Conservation (phyloP, 176 grass and related monocot species). For the Carex parvula region DNA sequence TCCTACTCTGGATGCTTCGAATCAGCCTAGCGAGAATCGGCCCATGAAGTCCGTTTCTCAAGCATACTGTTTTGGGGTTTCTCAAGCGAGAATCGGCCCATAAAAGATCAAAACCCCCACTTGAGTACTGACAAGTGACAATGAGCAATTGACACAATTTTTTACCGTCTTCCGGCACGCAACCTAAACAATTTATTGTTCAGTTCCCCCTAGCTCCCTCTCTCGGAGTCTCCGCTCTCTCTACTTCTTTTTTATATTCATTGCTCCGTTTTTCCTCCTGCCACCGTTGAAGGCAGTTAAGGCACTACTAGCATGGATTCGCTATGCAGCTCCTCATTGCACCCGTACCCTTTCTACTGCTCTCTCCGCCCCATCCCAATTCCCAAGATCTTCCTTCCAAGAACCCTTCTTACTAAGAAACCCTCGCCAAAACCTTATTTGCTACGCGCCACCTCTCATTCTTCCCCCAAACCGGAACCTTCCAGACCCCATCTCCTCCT, state of each 20-base stretch:
- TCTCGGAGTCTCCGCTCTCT: neutral
- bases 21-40: no score
- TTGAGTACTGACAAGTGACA: no score
- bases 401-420: neutral
- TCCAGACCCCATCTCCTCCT: neutral
- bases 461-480: slow-evolving; percentile 5
- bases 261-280: neutral
- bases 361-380: neutral
- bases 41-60: no score
- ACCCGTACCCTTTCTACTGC: neutral
- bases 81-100: no score
- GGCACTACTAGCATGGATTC: neutral
- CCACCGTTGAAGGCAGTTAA: neutral
- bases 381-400: neutral
- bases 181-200: no score
- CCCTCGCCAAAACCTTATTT: neutral
- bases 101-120: no score
- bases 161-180: no score
- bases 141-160: no score
- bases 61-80: no score
- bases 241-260: no score
- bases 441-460: neutral
- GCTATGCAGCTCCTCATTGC: slow-evolving; percentile 12
- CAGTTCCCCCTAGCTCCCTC: neutral
- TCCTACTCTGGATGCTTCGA: no score